These are phyloP conservation scores for Clarireedia paspali DNA, from an alignment of 2,329 filamentous ascomycete genomes.

Conservation along the genomic window DNA sequence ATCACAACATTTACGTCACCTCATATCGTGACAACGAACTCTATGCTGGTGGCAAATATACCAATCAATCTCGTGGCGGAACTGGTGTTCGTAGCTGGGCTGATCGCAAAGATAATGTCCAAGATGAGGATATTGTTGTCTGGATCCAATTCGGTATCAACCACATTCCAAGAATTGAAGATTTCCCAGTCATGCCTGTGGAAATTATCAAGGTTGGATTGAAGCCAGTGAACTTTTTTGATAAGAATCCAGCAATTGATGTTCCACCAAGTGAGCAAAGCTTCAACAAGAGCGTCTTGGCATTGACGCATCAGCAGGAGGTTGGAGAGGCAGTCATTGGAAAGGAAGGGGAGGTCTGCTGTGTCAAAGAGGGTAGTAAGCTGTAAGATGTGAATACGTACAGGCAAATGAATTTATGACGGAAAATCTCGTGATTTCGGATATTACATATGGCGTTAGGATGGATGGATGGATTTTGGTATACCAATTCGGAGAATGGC, in stretches of 20 bases:
- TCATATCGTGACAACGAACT: slow-evolving; percentile 45
- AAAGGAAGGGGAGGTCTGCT: slow-evolving; percentile 2
- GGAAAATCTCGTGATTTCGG: neutral
- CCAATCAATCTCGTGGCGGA: slow-evolving; percentile 47
- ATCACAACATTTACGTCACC: slow-evolving; percentile 47
- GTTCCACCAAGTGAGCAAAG: slow-evolving; percentile 39
- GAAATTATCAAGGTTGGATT: slow-evolving; percentile 44
- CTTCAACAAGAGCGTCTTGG: slow-evolving; percentile 31
- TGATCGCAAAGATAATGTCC: slow-evolving; percentile 39
- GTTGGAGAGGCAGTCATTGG: slow-evolving; percentile 1
- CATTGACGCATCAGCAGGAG: neutral
- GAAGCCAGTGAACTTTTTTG: slow-evolving; percentile 46
- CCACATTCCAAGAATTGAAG: slow-evolving; percentile 56
- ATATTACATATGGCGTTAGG: neutral
- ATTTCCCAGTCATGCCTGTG: slow-evolving; percentile 62
- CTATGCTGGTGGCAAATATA: slow-evolving; percentile 47
- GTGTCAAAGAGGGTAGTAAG: slow-evolving; percentile 7
- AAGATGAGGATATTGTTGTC: slow-evolving; percentile 47
- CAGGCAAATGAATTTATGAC: neutral
- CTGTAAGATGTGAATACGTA: neutral
- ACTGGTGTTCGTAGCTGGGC: slow-evolving; percentile 47
- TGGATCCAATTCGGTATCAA: slow-evolving; percentile 55
- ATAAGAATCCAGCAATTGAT: slow-evolving; percentile 43
- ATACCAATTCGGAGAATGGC: slow-evolving; percentile 9
- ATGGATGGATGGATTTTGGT: neutral